These are phyloP conservation scores for Peniophora sp. DNA, from an alignment of 1,284 basidiomycete genomes.

Conservation along the genomic window DNA sequence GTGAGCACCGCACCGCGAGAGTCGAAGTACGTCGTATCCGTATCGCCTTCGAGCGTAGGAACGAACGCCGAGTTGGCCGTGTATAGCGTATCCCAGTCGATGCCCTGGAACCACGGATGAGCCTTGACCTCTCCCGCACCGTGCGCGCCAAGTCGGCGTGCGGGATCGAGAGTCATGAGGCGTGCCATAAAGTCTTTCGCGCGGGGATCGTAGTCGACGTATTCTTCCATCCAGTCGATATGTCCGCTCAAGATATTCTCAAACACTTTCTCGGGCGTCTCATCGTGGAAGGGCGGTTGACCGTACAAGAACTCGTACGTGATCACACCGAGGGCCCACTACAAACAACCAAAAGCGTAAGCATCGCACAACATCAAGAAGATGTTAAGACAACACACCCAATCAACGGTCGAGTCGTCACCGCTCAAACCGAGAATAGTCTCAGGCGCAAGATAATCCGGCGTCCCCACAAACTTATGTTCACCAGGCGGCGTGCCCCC, in stretches of 20 bases:
- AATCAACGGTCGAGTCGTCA: constrained; percentile 95
- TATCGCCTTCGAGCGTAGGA: constrained; percentile 90
- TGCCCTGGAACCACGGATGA: constrained; percentile 86
- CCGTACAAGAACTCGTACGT: constrained; percentile 98
- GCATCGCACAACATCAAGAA: constrained; percentile 4
- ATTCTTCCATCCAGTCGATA: constrained; percentile 94
- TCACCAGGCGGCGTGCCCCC: constrained; percentile 69
- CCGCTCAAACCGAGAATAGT: constrained; percentile 94
- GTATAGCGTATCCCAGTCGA: constrained; percentile 92
- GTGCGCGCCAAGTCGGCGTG: constrained; percentile 74
- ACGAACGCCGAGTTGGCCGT: constrained; percentile 91
- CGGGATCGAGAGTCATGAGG: constrained; percentile 80
- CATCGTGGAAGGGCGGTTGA: constrained; percentile 95
- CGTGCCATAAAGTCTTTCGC: constrained; percentile 89
- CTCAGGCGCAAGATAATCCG: constrained; percentile 95
- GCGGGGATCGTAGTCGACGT: constrained; percentile 80
- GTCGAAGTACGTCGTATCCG: constrained; percentile 99
- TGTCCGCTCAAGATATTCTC: constrained; percentile 97
- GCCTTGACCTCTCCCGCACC: constrained; percentile 91
- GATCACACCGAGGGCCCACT: constrained; percentile 98
- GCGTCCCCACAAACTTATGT: constrained; percentile 93
- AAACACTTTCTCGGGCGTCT: constrained; percentile 95
- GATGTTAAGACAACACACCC: constrained; percentile 56
- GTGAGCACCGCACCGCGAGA: constrained; percentile 87
- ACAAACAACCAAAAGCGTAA: constrained; percentile 10